Conservation (phyloP, 352 stramenopile genomes). For the Plasmopara muralis region DNA sequence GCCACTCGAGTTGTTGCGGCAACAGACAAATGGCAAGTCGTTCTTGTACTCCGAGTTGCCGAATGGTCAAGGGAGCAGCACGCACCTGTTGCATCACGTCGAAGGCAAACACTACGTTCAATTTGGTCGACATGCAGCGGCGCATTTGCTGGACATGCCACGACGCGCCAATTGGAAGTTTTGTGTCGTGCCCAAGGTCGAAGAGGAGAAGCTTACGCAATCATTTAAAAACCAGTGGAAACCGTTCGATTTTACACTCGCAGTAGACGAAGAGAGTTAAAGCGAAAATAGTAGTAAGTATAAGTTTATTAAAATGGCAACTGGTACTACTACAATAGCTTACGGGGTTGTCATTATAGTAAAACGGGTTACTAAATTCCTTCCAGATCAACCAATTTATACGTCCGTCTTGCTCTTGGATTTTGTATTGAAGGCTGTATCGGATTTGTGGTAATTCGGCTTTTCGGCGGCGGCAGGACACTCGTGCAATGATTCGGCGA, state of each 20-base stretch:
- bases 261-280: slow-evolving; percentile 17
- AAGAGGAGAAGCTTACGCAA: slow-evolving; percentile 63
- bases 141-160: slow-evolving; percentile 56
- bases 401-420: slow-evolving; percentile 36
- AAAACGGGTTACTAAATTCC: slow-evolving; percentile 5
- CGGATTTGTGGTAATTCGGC: slow-evolving; percentile 24
- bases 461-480: slow-evolving; percentile 20
- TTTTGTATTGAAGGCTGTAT: slow-evolving; percentile 2
- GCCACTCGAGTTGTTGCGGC: slow-evolving; percentile 28
- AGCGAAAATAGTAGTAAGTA: too few species aligned
- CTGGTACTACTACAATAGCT: too few species aligned
- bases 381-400: slow-evolving; percentile 46
- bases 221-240: slow-evolving; percentile 60
- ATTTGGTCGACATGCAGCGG: slow-evolving; percentile 63
- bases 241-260: slow-evolving; percentile 66
- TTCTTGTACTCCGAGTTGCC: slow-evolving; percentile 70
- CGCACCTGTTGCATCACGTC: slow-evolving; percentile 53
- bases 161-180: slow-evolving; percentile 77
- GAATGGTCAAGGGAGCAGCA: slow-evolving; percentile 28
- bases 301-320: too few species aligned
- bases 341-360: too few species aligned
- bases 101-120: slow-evolving; percentile 80
- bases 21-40: slow-evolving; percentile 34
- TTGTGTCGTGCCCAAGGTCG: slow-evolving; percentile 64
- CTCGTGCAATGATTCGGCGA: slow-evolving; percentile 54